phyloP scores from a whole-genome alignment of 345 rosid genomes.

The Odontarrhena argentea region DNA sequence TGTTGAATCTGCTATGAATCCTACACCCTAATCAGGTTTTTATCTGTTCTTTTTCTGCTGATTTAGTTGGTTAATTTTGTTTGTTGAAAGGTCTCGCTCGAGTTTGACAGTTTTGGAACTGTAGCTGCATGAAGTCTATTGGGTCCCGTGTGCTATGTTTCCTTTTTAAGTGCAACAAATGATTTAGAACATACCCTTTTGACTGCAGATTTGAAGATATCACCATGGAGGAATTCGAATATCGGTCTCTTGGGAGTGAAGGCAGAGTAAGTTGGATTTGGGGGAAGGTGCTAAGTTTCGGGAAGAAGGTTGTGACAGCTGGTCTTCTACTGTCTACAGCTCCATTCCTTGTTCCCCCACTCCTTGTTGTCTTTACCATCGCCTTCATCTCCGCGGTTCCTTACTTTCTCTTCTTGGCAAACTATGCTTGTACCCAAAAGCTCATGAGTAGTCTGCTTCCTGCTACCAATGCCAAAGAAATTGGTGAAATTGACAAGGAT shows the following conservation, averaged over 20 bases:
- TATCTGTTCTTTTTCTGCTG: not conserved
- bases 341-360: constrained; percentile 70
- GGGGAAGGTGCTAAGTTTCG: constrained; percentile 53
- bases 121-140: constrained; percentile 20
- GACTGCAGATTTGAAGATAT: constrained; percentile 48
- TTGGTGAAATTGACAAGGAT: constrained; percentile 5
- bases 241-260: constrained; percentile 33
- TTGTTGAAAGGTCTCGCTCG: not conserved
- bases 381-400: constrained; percentile 71
- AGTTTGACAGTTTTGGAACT: not conserved
- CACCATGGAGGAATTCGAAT: constrained; percentile 12
- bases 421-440: constrained; percentile 73
- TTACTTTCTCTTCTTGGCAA: constrained; percentile 65
- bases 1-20: constrained; percentile 27
- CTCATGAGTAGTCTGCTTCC: constrained; percentile 71
- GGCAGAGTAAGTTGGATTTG: constrained; percentile 50
- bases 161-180: too few species aligned
- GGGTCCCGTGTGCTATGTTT: not conserved
- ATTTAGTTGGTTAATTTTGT: constrained; percentile 13
- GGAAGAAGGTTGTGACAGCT: constrained; percentile 63
- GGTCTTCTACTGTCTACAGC: constrained; percentile 68
- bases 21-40: constrained; percentile 27
- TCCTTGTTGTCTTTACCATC: constrained; percentile 55
- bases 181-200: not conserved
- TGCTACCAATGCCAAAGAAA: constrained; percentile 15